Evolutionary conservation across 345 rosid genomes (phyloP), one percentile per base, ranked within the genome.

Genomic region (Euphorbia tirucalli): DNA sequence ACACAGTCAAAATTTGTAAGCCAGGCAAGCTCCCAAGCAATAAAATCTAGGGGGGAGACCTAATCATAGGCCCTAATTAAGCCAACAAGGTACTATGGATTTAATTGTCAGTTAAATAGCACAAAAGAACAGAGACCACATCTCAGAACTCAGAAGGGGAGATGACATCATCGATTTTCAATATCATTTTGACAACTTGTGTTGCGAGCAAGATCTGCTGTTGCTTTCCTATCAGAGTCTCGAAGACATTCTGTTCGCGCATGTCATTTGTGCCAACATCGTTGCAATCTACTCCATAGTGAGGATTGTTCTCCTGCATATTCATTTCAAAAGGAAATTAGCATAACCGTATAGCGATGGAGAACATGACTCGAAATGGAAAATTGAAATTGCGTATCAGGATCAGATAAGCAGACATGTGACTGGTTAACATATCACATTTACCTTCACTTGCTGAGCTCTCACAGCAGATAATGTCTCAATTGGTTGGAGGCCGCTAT

Each of bases 201-300:
- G 98, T 96, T n/a, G 99, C 98, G 43, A 96, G 90, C 60, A 95
- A 79, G 61, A 92, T 88, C 86, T 95, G 99, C 80, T 92, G 98
- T 82, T 95, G 93, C 86, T 93, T 93, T 62, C 99, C 99, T 3
- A 93, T 96, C 84, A 90, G 76, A n/a, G 96, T 89, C 86, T 93
- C 98, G 28, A 93, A 96, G 24, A 96, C 98, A 27, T 89, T 77
- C 71, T 93, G 99, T 76, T 93, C 89, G 7, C 87, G 78, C 98
- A 96, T 93, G 81, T 96, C 91, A 52, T 91, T 93, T n/a, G 98
- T 93, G 55, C 99, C 99, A 7, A 80, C 90, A 28, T 95, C 98
- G 64, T 95, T 95, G 86, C 99, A 95, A 72, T 93, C 97, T 57
- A 96, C 87, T 73, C 99, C 98, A 21, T 74, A 84, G 78, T 87